phyloP scores from a whole-genome alignment of 805 yeast species.

The Starmerella roubikii region DNA sequence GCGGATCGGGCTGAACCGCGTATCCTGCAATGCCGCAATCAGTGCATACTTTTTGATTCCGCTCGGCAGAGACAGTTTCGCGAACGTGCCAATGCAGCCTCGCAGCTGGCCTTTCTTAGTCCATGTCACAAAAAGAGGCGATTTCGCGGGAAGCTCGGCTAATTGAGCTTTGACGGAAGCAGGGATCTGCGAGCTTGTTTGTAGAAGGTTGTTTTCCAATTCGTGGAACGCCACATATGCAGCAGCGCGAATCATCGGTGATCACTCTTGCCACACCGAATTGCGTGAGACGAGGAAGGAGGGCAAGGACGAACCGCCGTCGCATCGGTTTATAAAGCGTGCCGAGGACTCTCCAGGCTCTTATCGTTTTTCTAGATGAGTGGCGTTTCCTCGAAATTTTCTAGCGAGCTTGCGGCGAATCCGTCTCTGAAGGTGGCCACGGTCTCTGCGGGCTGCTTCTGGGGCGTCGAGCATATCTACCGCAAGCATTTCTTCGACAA shows the following conservation, averaged over 20 bases:
- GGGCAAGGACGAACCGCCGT: no score
- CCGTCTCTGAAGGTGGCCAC: conserved; percentile 27
- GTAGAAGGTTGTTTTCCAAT: conserved; percentile 12
- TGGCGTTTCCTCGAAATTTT: conserved; percentile 7
- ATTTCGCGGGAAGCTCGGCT: conserved; percentile 18
- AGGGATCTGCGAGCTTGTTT: no score
- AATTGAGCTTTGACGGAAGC: no score
- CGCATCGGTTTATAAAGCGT: no score
- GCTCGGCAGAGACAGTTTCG: conserved; percentile 34
- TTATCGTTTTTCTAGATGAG: neutral
- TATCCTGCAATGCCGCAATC: conserved; percentile 62
- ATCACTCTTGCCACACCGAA: no score
- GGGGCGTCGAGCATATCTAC: conserved; percentile 62
- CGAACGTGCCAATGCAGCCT: conserved; percentile 92
- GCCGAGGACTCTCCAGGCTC: no score
- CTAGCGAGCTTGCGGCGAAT: conserved; percentile 1
- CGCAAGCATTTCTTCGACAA: conserved; percentile 49
- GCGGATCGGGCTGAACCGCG: conserved; percentile 57
- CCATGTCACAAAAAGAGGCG: conserved; percentile 86
- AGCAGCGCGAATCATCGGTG: conserved; percentile 5
- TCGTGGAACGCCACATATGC: conserved; percentile 13
- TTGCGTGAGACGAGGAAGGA: no score
- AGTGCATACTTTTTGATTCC: conserved; percentile 55
- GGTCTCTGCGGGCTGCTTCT: conserved; percentile 44
- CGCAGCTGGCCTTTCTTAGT: conserved; percentile 37